These are phyloP conservation scores for Trifolium repens DNA, from an alignment of 306 rosid species.

Conservation along the genomic window DNA sequence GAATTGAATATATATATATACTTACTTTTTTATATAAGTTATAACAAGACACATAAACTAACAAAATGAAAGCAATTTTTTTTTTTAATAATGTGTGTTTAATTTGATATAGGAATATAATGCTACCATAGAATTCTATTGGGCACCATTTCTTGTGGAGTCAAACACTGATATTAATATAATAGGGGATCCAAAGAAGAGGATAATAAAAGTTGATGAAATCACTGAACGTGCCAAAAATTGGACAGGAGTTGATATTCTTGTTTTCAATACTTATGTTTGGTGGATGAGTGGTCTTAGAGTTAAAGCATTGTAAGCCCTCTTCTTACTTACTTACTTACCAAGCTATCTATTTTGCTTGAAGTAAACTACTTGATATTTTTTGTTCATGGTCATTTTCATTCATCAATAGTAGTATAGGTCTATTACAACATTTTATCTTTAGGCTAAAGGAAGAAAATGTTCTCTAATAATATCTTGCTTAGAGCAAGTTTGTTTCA, in stretches of 20 bases:
- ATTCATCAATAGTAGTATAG: not conserved
- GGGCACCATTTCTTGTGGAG: slow-evolving; percentile 96
- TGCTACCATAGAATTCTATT: slow-evolving; percentile 85
- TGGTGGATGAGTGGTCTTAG: slow-evolving; percentile 96
- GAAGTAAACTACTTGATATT: not conserved
- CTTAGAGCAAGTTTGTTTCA: too few relatives aligned
- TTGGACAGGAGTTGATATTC: slow-evolving; percentile 84
- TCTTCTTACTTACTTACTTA: slow-evolving; percentile 14
- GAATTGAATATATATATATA: not conserved
- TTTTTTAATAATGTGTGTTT: not conserved
- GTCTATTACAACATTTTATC: not conserved
- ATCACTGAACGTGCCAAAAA: slow-evolving; percentile 72
- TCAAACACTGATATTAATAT: slow-evolving; percentile 80
- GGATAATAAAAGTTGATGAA: slow-evolving; percentile 83
- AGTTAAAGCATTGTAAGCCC: slow-evolving; percentile 71
- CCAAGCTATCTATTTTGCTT: not conserved
- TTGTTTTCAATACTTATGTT: slow-evolving; percentile 84
- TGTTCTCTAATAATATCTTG: too few relatives aligned
- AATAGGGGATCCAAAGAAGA: slow-evolving; percentile 78
- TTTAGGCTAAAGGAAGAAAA: too few relatives aligned
- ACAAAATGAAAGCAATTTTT: slow-evolving; percentile 10
- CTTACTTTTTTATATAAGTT: too few relatives aligned
- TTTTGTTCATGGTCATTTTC: slow-evolving; percentile 16
- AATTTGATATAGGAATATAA: slow-evolving; percentile 62
- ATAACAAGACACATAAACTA: not conserved